Evolutionary conservation across 108 stramenopile species (phyloP).

Genomic region (Skeletonema potamos): DNA sequence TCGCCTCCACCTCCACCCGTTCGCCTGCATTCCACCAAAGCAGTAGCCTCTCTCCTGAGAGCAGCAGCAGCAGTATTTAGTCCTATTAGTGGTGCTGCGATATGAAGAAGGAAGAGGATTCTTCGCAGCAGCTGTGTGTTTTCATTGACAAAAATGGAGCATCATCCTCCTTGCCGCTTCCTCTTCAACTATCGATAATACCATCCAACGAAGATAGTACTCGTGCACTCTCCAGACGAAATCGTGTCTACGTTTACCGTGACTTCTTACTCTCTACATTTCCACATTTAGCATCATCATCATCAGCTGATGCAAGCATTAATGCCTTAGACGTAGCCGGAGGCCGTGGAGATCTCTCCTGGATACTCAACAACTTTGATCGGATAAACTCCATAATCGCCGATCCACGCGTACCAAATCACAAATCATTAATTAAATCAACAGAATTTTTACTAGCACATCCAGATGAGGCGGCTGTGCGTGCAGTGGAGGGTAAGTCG

Average conservation of each 20-base stretch:
- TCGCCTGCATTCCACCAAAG: no score
- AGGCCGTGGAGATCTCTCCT: slow-evolving; percentile 81
- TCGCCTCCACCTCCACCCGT: no score
- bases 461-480: slow-evolving; percentile 56
- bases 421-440: slow-evolving; percentile 49
- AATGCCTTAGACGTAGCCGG: slow-evolving; percentile 77
- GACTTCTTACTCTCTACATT: slow-evolving; percentile 56
- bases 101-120: not conserved
- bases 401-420: slow-evolving; percentile 65
- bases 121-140: not conserved
- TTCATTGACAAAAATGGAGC: not conserved
- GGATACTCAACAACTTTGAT: slow-evolving; percentile 62
- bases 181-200: not conserved
- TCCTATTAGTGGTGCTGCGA: not conserved
- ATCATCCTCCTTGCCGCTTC: not conserved
- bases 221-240: slow-evolving; percentile 61
- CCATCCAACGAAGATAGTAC: slow-evolving; percentile 39
- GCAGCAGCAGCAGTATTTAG: no score
- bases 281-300: slow-evolving; percentile 3
- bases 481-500: slow-evolving; percentile 47
- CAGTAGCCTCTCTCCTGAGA: no score
- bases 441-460: slow-evolving; percentile 49
- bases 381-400: slow-evolving; percentile 61
- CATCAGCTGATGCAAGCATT: not conserved
- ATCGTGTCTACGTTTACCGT: slow-evolving; percentile 68